Evolutionary conservation across 2,329 filamentous ascomycete genomes (phyloP).

Genomic region (Xylaria sp.): DNA sequence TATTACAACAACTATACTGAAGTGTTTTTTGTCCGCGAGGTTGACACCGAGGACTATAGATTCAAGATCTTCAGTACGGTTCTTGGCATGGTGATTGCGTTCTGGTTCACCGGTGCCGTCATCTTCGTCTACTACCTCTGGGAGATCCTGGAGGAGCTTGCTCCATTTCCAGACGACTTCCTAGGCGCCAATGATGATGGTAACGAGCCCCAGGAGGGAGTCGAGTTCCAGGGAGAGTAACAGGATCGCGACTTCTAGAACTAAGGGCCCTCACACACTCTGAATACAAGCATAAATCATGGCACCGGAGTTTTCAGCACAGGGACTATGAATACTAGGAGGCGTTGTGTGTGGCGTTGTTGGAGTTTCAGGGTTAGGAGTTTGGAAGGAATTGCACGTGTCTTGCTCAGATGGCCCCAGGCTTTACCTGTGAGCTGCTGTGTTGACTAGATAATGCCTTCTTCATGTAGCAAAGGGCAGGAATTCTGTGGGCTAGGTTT

Average conservation of each 20-base stretch:
- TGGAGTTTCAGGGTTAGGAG: neutral
- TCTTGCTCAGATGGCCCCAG: neutral
- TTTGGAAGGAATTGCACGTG: neutral
- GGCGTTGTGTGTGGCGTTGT: neutral
- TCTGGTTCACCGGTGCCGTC: constrained; percentile 18
- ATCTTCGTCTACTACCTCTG: constrained; percentile 38
- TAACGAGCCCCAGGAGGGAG: no score
- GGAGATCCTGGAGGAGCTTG: no score
- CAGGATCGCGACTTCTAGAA: no score
- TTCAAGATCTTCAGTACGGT: constrained; percentile 24
- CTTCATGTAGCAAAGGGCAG: constrained; percentile 10
- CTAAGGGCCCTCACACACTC: no score
- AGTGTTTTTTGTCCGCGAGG: no score
- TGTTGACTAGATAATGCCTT: neutral
- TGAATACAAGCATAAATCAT: no score
- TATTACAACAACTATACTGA: no score
- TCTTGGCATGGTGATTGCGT: constrained; percentile 27
- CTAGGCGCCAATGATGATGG: no score
- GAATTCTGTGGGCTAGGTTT: constrained; percentile 6
- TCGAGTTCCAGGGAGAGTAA: no score
- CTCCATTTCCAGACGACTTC: no score
- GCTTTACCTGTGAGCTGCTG: neutral
- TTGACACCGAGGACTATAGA: no score
- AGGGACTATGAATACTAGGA: neutral
- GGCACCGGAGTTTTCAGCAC: no score